Percentiles rank a stretch among this genome's conserved stretches.
Evolutionary conservation across 176 grass and related monocot species (phyloP).

Genomic region (Triticum timopheevii): DNA sequence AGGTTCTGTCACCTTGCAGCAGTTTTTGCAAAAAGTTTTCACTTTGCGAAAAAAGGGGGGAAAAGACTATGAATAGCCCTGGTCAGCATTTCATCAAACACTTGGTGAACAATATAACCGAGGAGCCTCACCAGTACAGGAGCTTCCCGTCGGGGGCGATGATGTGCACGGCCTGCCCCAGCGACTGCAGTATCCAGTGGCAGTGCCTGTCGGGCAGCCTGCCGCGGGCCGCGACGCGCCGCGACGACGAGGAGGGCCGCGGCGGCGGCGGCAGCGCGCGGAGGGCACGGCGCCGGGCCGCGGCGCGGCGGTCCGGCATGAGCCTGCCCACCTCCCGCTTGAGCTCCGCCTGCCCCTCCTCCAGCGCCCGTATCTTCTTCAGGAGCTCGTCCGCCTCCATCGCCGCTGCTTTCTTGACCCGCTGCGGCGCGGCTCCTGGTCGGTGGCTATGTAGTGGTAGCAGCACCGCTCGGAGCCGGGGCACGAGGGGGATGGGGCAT

Average conservation of each 20-base stretch:
- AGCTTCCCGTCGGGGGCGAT: constrained; percentile 55
- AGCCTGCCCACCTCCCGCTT: constrained; percentile 64
- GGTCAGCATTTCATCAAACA: constrained; percentile 13
- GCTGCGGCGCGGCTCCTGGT: neutral
- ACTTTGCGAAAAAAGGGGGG: too few species aligned
- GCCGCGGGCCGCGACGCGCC: constrained; percentile 35
- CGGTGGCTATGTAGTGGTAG: neutral
- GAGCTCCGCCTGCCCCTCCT: constrained; percentile 60
- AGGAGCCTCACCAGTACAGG: constrained; percentile 67
- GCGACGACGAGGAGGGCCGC: neutral
- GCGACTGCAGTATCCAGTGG: constrained; percentile 61
- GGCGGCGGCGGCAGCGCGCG: constrained; percentile 26
- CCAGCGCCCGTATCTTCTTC: constrained; percentile 67
- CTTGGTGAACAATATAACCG: neutral
- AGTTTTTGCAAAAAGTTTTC: too few species aligned
- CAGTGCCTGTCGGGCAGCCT: constrained; percentile 68
- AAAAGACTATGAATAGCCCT: neutral
- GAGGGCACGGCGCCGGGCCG: constrained; percentile 33
- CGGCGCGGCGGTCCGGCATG: constrained; percentile 15
- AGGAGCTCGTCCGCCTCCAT: constrained; percentile 60
- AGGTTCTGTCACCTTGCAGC: too few species aligned
- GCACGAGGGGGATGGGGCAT: too few species aligned
- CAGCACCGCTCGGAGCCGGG: too few species aligned
- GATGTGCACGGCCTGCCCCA: constrained; percentile 86
- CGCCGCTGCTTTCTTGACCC: neutral